These are phyloP conservation scores for Glaciozyma antarctica DNA, from an alignment of 768 basidiomycete species.

Conservation along the genomic window DNA sequence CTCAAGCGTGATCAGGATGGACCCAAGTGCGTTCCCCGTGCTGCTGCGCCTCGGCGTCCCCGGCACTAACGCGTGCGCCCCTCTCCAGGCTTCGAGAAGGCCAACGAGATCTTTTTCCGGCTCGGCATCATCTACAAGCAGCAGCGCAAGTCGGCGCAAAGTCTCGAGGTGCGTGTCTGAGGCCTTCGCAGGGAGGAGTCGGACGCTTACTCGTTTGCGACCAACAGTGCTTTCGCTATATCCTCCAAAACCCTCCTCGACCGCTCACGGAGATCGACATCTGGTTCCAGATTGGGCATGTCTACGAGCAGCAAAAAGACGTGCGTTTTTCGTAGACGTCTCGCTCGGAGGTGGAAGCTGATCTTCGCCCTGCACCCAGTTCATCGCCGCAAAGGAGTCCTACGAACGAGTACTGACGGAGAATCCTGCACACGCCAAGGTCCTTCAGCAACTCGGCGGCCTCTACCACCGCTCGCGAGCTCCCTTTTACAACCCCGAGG, in stretches of 20 bases:
- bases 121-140: slow-evolving; percentile 99
- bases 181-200: too few relatives aligned
- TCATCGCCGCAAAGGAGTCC: slow-evolving; percentile 79
- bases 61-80: background rate
- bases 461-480: slow-evolving; percentile 93
- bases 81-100: slow-evolving; percentile 83
- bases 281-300: slow-evolving; percentile 99
- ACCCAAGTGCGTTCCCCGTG: slow-evolving; percentile 62
- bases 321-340: slow-evolving; percentile 45
- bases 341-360: background rate
- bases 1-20: slow-evolving; percentile 89
- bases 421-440: slow-evolving; percentile 90
- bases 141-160: slow-evolving; percentile 83
- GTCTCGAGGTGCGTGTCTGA: slow-evolving; percentile 47
- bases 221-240: slow-evolving; percentile 76
- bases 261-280: slow-evolving; percentile 96
- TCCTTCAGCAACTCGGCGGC: slow-evolving; percentile 95
- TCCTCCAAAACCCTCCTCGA: slow-evolving; percentile 86
- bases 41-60: background rate
- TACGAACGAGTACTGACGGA: slow-evolving; percentile 91
- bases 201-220: background rate
- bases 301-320: slow-evolving; percentile 94
- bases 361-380: slow-evolving; percentile 45
- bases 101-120: slow-evolving; percentile 95
- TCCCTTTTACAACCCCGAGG: slow-evolving; percentile 88